Evolutionary conservation across 768 basidiomycete species (phyloP).

Genomic region (Suillus cothurnatus): DNA sequence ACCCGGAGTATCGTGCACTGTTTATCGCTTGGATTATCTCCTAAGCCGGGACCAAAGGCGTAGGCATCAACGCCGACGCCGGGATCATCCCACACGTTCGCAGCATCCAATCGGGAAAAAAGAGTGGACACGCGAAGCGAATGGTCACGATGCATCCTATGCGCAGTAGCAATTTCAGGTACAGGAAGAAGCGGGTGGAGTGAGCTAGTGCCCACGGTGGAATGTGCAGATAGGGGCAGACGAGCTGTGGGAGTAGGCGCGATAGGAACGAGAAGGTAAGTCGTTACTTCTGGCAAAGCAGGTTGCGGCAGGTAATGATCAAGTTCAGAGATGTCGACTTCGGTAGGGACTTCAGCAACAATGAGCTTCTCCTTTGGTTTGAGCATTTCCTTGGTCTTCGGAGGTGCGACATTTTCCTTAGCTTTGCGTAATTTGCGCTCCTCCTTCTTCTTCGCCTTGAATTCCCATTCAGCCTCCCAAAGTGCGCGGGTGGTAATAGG

Average conservation of each 20-base stretch:
- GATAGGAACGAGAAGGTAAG: slow-evolving; percentile 73
- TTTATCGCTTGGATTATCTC: slow-evolving; percentile 38
- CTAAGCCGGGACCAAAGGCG: slow-evolving; percentile 51
- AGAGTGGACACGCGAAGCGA: slow-evolving; percentile 65
- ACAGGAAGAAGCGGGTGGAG: slow-evolving; percentile 53
- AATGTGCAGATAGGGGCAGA: slow-evolving; percentile 52
- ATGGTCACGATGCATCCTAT: slow-evolving; percentile 56
- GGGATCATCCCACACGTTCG: slow-evolving; percentile 58
- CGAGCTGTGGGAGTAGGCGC: slow-evolving; percentile 72
- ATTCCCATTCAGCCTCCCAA: slow-evolving; percentile 72
- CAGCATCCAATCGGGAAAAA: slow-evolving; percentile 70
- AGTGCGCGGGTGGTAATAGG: slow-evolving; percentile 77
- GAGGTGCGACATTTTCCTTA: slow-evolving; percentile 20
- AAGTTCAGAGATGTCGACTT: slow-evolving; percentile 41
- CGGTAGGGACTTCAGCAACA: slow-evolving; percentile 3
- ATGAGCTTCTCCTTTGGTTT: slow-evolving; percentile 22
- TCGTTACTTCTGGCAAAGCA: slow-evolving; percentile 48
- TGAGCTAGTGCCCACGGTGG: slow-evolving; percentile 15
- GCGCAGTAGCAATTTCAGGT: slow-evolving; percentile 51
- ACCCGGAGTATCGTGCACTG: slow-evolving; percentile 69
- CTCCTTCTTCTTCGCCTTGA: slow-evolving; percentile 51
- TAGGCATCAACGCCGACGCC: slow-evolving; percentile 58
- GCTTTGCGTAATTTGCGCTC: slow-evolving; percentile 26
- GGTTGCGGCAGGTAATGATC: slow-evolving; percentile 62
- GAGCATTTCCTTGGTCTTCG: slow-evolving; percentile 31